Base-by-base conservation (phyloP, 345 rosid species). In the Eucalyptus caleyi region DNA sequence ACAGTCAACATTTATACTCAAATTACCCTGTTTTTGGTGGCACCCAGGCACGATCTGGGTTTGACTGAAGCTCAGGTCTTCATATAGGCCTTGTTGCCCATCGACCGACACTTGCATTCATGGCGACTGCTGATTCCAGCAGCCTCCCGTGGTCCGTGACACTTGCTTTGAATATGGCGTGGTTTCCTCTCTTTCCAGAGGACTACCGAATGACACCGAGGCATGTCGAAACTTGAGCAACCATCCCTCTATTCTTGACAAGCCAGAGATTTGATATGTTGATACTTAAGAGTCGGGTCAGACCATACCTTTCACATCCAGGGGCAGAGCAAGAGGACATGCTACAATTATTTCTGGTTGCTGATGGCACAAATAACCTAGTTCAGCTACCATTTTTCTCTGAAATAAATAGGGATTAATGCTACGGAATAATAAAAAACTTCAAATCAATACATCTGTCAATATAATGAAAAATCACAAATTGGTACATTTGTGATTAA, bases 401-500 rank as follows among this genome's bases (percentile, higher is more conserved):
- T 7, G 4, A 19, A 69, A 18, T 37, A 19, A 72, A 37, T n/a
- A 4, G 30, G 30, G 62, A 56, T 56, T 24, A 56, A 23, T 24
- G 30, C 12, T 26, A 56, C 1, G 3, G 9, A 24, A 56, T 26
- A 14, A 24, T 56, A 56, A 24, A 56, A 56, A 56, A 24, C 2
- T 1, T 53, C 11, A 8, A 19, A 53, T 53, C 24, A 0, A 53
- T 53, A 53, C 10, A 19, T 53, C 2, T 0, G 2, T 19, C 0
- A 8, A 53, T 53, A 19, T 53, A 53, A 53, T 0, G 1, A 53
- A 8, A 53, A 53, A 53, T 53, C 5, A 53, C 5, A 53, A 19
- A 53, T 0, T 56, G 12, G 6, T 56, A 56, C 6, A 24, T 56
- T 0, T 0, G 3, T 56, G 0, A 56, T 0, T 23, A 56, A 56